Evolutionary conservation across 306 rosid genomes (phyloP).

Genomic region (Betula pendula): DNA sequence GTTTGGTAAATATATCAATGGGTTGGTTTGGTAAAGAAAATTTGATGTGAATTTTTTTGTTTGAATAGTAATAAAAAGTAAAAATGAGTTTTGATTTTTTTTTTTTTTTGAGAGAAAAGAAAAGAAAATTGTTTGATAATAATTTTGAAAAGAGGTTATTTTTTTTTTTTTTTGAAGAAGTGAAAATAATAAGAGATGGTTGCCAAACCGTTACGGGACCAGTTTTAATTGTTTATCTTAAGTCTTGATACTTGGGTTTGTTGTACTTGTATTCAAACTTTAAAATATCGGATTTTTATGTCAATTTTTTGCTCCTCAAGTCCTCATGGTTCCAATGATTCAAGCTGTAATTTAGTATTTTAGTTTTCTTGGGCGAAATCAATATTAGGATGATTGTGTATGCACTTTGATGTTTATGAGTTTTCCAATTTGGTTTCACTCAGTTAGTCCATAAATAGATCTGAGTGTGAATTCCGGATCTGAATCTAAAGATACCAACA

Average conservation of each 20-base stretch:
- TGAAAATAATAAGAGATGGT: no score
- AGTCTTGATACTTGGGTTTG: neutral
- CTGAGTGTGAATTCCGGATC: slow-evolving; percentile 21
- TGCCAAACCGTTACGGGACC: no score
- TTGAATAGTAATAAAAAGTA: no score
- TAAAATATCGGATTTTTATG: slow-evolving; percentile 1
- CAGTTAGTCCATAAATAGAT: neutral
- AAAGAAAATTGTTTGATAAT: no score
- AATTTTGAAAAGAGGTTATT: no score
- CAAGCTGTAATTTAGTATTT: neutral
- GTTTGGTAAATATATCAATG: no score
- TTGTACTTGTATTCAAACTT: neutral
- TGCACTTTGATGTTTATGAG: neutral
- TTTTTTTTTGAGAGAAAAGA: no score
- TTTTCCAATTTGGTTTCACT: neutral
- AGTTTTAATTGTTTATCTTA: neutral
- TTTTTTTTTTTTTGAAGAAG: no score
- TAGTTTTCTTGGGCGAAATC: neutral
- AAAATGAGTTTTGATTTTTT: no score
- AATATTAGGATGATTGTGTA: neutral
- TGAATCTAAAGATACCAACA: slow-evolving; percentile 26
- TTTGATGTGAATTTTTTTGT: no score
- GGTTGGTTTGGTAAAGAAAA: no score
- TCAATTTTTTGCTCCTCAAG: slow-evolving; percentile 21
- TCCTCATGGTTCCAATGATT: slow-evolving; percentile 13